phyloP scores from a whole-genome alignment of 2,329 filamentous ascomycete genomes.

The Neoarthrinium moseri region DNA sequence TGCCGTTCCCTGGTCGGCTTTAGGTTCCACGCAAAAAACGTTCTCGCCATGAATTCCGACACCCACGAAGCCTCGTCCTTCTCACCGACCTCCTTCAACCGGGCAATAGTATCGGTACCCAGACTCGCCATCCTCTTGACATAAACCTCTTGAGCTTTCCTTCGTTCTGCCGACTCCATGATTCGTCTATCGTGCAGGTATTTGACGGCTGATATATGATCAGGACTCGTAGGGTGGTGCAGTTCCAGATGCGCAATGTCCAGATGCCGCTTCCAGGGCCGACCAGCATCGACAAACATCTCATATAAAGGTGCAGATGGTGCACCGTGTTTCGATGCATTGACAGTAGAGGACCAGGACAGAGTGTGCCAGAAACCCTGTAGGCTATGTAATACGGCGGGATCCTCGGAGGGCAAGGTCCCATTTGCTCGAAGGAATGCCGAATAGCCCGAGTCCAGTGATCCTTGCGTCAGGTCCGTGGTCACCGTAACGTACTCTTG shows the following conservation, averaged over 20 bases:
- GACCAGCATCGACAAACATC: conserved; percentile 47
- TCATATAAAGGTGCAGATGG: conserved; percentile 52
- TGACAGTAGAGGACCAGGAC: conserved; percentile 52
- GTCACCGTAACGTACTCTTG: conserved; percentile 23
- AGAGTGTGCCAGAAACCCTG: conserved; percentile 44
- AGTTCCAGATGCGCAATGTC: conserved; percentile 54
- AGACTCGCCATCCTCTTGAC: conserved; percentile 9
- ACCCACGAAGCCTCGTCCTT: conserved; percentile 13
- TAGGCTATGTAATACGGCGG: conserved; percentile 34
- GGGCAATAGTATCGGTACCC: conserved; percentile 10
- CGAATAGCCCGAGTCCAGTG: conserved; percentile 49
- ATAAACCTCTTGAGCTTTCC: neutral
- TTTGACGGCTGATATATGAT: conserved; percentile 43
- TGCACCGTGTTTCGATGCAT: conserved; percentile 41
- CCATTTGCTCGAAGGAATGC: conserved; percentile 45
- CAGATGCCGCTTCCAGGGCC: conserved; percentile 37
- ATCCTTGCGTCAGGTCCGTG: conserved; percentile 14
- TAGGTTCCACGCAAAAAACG: conserved; percentile 13
- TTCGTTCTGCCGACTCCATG: neutral
- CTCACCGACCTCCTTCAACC: conserved; percentile 10
- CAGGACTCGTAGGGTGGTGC: conserved; percentile 52
- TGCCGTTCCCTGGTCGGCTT: too few species aligned
- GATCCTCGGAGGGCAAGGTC: conserved; percentile 34
- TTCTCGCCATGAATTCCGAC: conserved; percentile 11
- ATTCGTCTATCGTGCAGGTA: conserved; percentile 34